These are phyloP conservation scores for Erigeron canadensis DNA, from an alignment of 129 eudicot genomes.

Conservation along the genomic window DNA sequence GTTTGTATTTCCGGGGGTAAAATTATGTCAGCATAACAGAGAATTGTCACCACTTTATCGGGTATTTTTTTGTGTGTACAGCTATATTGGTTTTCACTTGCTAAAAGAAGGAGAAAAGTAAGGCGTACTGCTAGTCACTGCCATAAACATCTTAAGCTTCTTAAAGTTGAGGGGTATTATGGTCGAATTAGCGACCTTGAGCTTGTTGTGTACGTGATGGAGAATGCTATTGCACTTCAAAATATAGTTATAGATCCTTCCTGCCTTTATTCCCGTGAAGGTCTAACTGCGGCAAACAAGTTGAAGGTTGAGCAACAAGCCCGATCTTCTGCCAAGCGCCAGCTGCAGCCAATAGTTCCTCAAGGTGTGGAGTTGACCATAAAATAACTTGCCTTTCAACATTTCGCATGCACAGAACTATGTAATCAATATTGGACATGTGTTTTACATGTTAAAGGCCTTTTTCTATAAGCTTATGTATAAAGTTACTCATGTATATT, in stretches of 20 bases:
- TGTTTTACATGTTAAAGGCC: too few species aligned
- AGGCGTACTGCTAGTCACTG: conserved; percentile 1
- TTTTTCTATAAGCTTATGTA: too few species aligned
- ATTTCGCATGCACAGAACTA: too few species aligned
- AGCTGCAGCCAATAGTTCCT: too few species aligned
- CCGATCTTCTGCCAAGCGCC: too few species aligned
- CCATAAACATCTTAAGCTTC: conserved; percentile 12
- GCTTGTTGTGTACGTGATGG: not conserved
- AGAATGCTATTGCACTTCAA: conserved; percentile 1
- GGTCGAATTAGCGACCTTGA: conserved; percentile 28
- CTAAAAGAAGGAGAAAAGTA: conserved; percentile 16
- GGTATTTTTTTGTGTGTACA: conserved; percentile 13
- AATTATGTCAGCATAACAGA: not conserved
- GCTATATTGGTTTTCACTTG: conserved; percentile 11
- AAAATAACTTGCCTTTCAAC: too few species aligned
- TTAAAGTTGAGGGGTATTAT: conserved; percentile 14
- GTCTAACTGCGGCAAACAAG: too few species aligned
- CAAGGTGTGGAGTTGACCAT: too few species aligned
- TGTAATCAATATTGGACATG: too few species aligned
- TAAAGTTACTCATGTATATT: too few species aligned
- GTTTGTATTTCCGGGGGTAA: not conserved
- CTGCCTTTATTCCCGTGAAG: too few species aligned
- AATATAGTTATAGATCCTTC: conserved; percentile 14
- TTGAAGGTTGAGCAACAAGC: too few species aligned
- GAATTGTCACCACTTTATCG: not conserved